Evolutionary conservation across 2,329 filamentous ascomycete genomes (phyloP), one percentile per base, ranked within the genome.

Genomic region (Fusarium ramigenum): DNA sequence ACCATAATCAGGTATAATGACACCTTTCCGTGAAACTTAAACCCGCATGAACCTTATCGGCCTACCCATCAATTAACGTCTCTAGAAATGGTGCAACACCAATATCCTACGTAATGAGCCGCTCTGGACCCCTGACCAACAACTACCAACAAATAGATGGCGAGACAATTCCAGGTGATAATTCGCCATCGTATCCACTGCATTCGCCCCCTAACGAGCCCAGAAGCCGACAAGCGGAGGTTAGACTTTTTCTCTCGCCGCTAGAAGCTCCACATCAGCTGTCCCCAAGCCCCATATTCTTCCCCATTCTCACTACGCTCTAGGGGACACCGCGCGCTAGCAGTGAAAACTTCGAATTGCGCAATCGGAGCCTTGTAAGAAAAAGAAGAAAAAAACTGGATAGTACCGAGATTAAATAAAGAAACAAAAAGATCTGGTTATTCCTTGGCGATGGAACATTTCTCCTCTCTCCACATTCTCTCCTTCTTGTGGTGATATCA

Each of bases 301-400:
- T 57, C 67, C 70, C 34, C 32, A 63, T 70, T 47, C 23, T 36
- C 49, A n/a, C 36, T n/a, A 63, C 62, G 57, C 47, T 56, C 32
- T 50, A 61, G 63, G 46, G 59, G 37, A 42, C 39, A 67, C 68
- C 40, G 46, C n/a, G 28, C 60, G 37, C 36, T 66, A 67, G 54
- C 16, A 14, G 34, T 71, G 72, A 74, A 74, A 74, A 72, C 60
- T 70, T 74, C 63, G 71, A 74, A 74, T 74, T 74, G 71, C 72
- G 72, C 72, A 69, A 74, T 74, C 71, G 67, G 43, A 46, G 42
- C 50, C 50, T 28, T 30, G 16, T 10, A 36, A 34, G 12, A 7
- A 7, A 3, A 7, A 42, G 12, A 21, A 12, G 21, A 28, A 46
- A 50, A 36, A 52, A 23, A 23, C 12, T 16, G 30, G 10, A 34